A percentile compares a stretch with the other conserved stretches of the same genome.
phyloP scores from a whole-genome alignment of 106 monocot species.

The Apostasia shenzhenica region DNA sequence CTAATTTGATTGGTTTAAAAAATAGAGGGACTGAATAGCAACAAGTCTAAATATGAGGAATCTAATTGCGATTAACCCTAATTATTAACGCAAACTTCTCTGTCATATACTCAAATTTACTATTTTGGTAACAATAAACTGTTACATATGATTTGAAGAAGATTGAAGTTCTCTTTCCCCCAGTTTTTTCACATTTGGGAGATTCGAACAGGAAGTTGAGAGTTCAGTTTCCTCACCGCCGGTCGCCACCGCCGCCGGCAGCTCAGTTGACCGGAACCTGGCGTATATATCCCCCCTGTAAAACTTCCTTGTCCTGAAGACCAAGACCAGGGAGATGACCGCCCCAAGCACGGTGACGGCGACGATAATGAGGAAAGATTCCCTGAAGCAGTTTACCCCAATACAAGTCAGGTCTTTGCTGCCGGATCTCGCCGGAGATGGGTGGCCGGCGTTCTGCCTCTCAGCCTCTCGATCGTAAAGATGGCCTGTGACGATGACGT shows the following conservation, averaged over 20 bases:
- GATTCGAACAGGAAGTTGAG: not conserved
- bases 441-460: conserved; percentile 18
- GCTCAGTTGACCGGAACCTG: conserved; percentile 21
- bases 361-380: conserved; percentile 68
- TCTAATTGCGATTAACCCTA: too few species aligned
- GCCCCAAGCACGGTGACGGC: conserved; percentile 45
- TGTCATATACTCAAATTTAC: too few species aligned
- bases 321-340: conserved; percentile 39
- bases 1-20: too few species aligned
- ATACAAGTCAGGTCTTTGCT: conserved; percentile 34
- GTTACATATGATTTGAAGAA: too few species aligned
- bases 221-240: not conserved
- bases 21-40: too few species aligned
- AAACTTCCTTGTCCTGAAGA: conserved; percentile 57
- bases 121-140: too few species aligned
- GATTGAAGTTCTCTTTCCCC: too few species aligned
- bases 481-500: conserved; percentile 45
- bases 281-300: conserved; percentile 80
- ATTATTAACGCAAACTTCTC: too few species aligned
- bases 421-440: not conserved
- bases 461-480: conserved; percentile 60
- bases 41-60: too few species aligned
- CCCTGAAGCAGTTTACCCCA: conserved; percentile 62
- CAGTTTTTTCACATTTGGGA: too few species aligned
- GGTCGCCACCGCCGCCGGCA: not conserved